These are phyloP conservation scores for Moesziomyces globuligerus DNA, from an alignment of 1,284 basidiomycete genomes.

Conservation along the genomic window DNA sequence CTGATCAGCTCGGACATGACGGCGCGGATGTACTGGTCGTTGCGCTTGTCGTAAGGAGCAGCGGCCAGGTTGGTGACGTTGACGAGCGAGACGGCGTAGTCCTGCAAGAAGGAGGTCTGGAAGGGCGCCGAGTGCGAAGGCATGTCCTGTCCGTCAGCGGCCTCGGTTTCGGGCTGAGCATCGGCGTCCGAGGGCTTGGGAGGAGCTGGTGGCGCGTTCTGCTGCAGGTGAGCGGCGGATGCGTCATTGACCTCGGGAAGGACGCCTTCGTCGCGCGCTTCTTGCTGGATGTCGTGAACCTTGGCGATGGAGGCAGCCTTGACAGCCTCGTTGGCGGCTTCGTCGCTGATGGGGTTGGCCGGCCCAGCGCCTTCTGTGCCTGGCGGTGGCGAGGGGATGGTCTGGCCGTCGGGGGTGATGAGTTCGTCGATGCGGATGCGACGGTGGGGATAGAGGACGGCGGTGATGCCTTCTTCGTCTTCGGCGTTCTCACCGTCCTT, in stretches of 20 bases:
- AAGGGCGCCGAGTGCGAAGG: constrained; percentile 70
- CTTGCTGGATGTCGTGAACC: constrained; percentile 54
- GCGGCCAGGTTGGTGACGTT: constrained; percentile 85
- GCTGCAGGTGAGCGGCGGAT: constrained; percentile 29
- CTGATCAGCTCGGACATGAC: constrained; percentile 97
- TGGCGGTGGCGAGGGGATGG: constrained; percentile 47
- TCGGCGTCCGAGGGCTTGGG: constrained; percentile 18
- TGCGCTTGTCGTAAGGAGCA: constrained; percentile 82
- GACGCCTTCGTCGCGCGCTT: constrained; percentile 42
- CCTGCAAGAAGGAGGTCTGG: constrained; percentile 90
- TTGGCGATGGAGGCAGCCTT: constrained; percentile 36
- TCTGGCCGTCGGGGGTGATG: constrained; percentile 57
- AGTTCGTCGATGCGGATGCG: constrained; percentile 90
- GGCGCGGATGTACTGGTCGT: constrained; percentile 81
- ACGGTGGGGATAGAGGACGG: constrained; percentile 93
- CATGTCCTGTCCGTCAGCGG: constrained; percentile 34
- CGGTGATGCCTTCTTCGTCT: constrained; percentile 85
- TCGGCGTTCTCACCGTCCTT: constrained; percentile 74
- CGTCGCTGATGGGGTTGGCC: constrained; percentile 47
- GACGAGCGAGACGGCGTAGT: constrained; percentile 88
- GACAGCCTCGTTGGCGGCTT: constrained; percentile 48
- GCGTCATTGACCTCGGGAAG: constrained; percentile 48
- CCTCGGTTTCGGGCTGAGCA: constrained; percentile 3
- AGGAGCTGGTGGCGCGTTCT: constrained; percentile 24
- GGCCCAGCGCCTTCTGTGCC: constrained; percentile 49